phyloP scores from a whole-genome alignment of 148 eudicot species.

The Arbutus unedo region DNA sequence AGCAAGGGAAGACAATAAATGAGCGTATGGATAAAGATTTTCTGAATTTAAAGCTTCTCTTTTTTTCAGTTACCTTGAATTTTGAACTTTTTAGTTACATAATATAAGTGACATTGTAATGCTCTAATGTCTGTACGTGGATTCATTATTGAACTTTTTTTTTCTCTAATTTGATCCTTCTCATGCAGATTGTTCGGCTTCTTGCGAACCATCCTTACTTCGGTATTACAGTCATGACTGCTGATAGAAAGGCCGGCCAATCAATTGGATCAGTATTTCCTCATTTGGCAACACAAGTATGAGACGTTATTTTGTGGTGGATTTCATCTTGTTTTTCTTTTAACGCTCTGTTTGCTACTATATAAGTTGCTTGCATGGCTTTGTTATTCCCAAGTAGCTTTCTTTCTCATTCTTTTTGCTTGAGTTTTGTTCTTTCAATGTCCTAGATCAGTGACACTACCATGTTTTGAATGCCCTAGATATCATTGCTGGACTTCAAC shows the following conservation, averaged over 20 bases:
- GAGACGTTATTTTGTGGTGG: neutral
- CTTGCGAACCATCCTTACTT: slow-evolving; percentile 79
- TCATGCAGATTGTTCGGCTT: slow-evolving; percentile 71
- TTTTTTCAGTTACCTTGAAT: neutral
- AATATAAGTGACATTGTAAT: neutral
- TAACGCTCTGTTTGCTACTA: neutral
- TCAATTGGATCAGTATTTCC: slow-evolving; percentile 92
- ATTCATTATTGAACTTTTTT: neutral
- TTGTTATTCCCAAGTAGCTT: neutral
- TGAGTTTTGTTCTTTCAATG: neutral
- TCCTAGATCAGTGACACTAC: neutral
- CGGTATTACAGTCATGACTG: slow-evolving; percentile 84
- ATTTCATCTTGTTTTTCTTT: neutral
- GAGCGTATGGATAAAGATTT: neutral
- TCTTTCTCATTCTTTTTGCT: neutral
- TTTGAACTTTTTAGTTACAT: neutral
- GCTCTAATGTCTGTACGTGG: neutral
- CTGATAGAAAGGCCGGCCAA: slow-evolving; percentile 98
- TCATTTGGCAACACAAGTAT: slow-evolving; percentile 73
- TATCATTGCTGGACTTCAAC: neutral
- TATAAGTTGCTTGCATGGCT: neutral
- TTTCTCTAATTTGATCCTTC: slow-evolving; percentile 2
- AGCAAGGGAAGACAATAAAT: neutral
- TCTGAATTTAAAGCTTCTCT: neutral
- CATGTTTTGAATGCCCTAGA: neutral